Evolutionary conservation across 2,329 filamentous ascomycete species (phyloP).

Genomic region (Beauveria pseudobassiana): DNA sequence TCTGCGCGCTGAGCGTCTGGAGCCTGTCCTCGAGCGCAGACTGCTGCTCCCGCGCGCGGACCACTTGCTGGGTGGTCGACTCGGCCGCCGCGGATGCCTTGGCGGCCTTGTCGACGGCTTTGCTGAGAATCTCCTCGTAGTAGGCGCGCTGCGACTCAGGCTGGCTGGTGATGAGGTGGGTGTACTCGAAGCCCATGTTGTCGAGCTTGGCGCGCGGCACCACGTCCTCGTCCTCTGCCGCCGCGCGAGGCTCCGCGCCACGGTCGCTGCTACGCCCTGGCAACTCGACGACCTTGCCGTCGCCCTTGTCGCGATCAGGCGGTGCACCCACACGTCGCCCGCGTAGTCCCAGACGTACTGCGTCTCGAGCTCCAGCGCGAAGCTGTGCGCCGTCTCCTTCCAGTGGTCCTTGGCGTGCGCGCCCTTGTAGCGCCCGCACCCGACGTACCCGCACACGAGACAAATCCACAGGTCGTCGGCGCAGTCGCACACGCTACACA

Average conservation of each 20-base stretch:
- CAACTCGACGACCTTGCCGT: slow-evolving; percentile 88
- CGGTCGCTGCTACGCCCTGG: slow-evolving; percentile 43
- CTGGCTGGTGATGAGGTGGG: slow-evolving; percentile 85
- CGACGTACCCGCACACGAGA: slow-evolving; percentile 84
- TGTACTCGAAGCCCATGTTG: slow-evolving; percentile 87
- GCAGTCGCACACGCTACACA: slow-evolving; percentile 76
- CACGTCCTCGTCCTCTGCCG: slow-evolving; percentile 47
- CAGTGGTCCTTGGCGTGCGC: slow-evolving; percentile 92
- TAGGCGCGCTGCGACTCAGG: slow-evolving; percentile 88
- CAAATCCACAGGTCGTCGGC: slow-evolving; percentile 89
- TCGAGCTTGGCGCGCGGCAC: slow-evolving; percentile 63
- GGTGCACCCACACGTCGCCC: slow-evolving; percentile 91
- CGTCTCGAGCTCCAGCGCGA: slow-evolving; percentile 84
- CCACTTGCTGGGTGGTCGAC: slow-evolving; percentile 45
- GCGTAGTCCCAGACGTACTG: slow-evolving; percentile 98
- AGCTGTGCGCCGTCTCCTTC: slow-evolving; percentile 82
- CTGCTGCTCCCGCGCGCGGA: slow-evolving; percentile 42
- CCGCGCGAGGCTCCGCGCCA: slow-evolving; percentile 6
- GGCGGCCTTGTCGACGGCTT: slow-evolving; percentile 81
- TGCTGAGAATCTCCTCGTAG: slow-evolving; percentile 86
- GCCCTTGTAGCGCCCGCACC: slow-evolving; percentile 89
- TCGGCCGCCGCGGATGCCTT: slow-evolving; percentile 63
- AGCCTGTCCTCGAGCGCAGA: slow-evolving; percentile 38
- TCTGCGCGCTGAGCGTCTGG: slow-evolving; percentile 43
- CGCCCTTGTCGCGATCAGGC: slow-evolving; percentile 90